Evolutionary conservation across 2,329 filamentous ascomycete genomes (phyloP), one percentile per base, ranked within the genome.

Genomic region (Aureobasidium sp.): DNA sequence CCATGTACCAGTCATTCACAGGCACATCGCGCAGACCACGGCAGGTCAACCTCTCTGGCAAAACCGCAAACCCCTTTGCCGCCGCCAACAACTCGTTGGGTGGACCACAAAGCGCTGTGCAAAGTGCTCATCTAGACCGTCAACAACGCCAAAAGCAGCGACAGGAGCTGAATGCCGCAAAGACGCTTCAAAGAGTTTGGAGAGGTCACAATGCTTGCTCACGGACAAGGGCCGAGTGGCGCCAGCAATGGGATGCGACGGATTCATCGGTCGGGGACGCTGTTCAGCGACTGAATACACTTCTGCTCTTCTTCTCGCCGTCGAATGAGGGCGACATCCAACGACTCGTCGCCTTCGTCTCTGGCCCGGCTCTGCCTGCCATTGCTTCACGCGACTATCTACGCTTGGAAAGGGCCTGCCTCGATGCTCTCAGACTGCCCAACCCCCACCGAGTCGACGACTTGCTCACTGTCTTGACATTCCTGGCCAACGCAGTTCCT

Each of bases 41-140:
- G 60, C 90, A 96, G 68, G 89, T 97, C 66, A 96, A 97, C 71
- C 84, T 98, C 57, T 93, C 89, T 60, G 93, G 90, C 58, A 85
- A 90, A 61, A 81, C 81, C 59, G 75, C 76, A 47, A 95, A 95
- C 64, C 88, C 90, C 3, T 95, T 93, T 68, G 83, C 78, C 48
- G 70, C 69, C 51, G 68, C 79, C 56, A 80, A 80, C 60, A 69
- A 70, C 55, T 77, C 78, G 14, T 76, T 81, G 1, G 84, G 83
- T 16, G 64, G 66, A 22, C 78, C 86, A 4, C 87, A 88, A 62
- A 84, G 85, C 63, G 85, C 90, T 1, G 79, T 97, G 24, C 86
- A 85, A 39, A 83, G 88, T 62, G 91, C 91, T 24, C 89, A 96
- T 64, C 88, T 90, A 61, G 90, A 96, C 62, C 84, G 93, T 25